phyloP scores from a whole-genome alignment of 2,329 filamentous ascomycete species.

The Xylaria multiplex region DNA sequence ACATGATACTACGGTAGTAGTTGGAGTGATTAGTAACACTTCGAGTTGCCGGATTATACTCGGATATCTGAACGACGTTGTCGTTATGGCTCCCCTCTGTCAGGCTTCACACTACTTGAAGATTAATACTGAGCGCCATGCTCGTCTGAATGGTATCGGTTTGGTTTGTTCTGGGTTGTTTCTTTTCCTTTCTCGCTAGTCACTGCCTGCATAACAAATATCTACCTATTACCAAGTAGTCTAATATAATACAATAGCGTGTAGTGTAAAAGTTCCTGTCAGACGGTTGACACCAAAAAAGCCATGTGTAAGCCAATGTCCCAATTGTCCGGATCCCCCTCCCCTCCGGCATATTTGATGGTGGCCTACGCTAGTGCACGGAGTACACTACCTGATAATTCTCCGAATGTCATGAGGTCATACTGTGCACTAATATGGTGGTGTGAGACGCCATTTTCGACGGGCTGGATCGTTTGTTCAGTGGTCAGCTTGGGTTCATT shows the following conservation, averaged over 20 bases:
- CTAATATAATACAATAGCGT: not conserved
- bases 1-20: too few relatives aligned
- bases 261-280: not conserved
- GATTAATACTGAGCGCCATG: not conserved
- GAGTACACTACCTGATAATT: slow-evolving; percentile 11
- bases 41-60: too few relatives aligned
- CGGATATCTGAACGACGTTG: too few relatives aligned
- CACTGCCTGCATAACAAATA: not conserved
- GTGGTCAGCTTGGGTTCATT: not conserved
- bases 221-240: too few relatives aligned
- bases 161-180: not conserved
- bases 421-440: not conserved
- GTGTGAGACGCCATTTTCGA: not conserved
- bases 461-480: slow-evolving; percentile 2
- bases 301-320: slow-evolving; percentile 1
- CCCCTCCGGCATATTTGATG: slow-evolving; percentile 5
- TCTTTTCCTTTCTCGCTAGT: not conserved
- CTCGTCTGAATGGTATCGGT: too few relatives aligned
- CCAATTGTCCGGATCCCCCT: slow-evolving; percentile 25
- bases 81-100: not conserved
- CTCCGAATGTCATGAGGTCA: slow-evolving; percentile 24
- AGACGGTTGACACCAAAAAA: slow-evolving; percentile 4
- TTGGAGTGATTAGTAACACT: too few relatives aligned
- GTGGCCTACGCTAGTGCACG: slow-evolving; percentile 9
- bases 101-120: not conserved